Base-by-base conservation (phyloP, 371 early-diverging fungal species). In the Apophysomyces elegans region DNA sequence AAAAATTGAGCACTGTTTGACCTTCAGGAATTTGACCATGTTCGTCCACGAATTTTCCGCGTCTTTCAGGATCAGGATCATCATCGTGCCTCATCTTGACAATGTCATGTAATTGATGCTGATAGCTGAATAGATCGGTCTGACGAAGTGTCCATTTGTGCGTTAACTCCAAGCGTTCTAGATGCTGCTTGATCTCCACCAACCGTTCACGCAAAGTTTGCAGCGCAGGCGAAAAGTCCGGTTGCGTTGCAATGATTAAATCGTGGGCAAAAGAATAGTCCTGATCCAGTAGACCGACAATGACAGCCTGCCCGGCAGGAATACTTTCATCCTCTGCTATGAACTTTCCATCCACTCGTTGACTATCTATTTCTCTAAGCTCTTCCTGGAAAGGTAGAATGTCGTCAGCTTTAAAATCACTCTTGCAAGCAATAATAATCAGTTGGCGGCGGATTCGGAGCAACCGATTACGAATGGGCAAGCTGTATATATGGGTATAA, bases 101-200 rank as follows among this genome's bases (percentile, higher is more conserved):
- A 65, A 93, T 90, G 56, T 92, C 90, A 57, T 82, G 86, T 58
- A 93, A 72, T 65, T 91, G 93, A 57, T 88, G 87, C 68, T 94
- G 92, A 68, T 92, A 90, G 62, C 88, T 89, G 78, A 91, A 91
- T 56, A 96, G 65, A 73, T 94, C 94, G 1, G 91, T 90, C 70
- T 93, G 91, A n/a, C 93, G 87, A 61, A 91, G 60, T 5, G 91
- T 90, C 95, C 95, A 95, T 63, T 92, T 90, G 67, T 89, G 88
- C 3, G 92, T 91, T 59, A 90, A 68, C 45, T 89, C 78, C 45
- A 94, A 74, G 36, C 87, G 82, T 56, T 93, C 93, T 39, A 96
- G 75, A 43, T 88, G 87, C 6, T 71, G 65, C 63, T 91, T 91
- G 78, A 94, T 89, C 61, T 83, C 84, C 21, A 91, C 79, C 14